Evolutionary conservation across 2,329 filamentous ascomycete genomes (phyloP).

Genomic region (Colletotrichum sp.): DNA sequence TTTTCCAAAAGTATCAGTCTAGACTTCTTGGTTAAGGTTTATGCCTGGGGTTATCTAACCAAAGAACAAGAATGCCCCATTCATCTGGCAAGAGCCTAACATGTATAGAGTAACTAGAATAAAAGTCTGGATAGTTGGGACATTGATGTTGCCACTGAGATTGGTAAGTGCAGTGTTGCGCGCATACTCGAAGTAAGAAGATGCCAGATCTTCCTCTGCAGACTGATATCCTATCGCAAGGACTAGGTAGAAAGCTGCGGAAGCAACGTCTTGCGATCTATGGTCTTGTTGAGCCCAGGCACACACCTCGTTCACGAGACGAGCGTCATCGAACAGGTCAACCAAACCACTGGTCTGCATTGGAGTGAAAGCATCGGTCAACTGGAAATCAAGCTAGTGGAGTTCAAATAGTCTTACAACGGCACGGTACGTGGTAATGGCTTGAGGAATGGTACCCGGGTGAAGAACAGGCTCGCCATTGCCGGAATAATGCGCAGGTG

Average conservation of each 20-base stretch:
- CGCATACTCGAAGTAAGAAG: slow-evolving; percentile 55
- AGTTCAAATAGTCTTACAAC: slow-evolving; percentile 25
- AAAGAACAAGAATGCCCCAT: slow-evolving; percentile 59
- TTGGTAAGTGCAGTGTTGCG: slow-evolving; percentile 48
- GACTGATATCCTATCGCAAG: slow-evolving; percentile 54
- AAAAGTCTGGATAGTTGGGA: slow-evolving; percentile 55
- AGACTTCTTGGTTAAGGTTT: background rate
- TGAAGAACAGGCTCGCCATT: slow-evolving; percentile 26
- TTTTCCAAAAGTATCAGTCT: slow-evolving; percentile 14
- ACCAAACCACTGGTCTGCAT: slow-evolving; percentile 47
- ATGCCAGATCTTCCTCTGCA: slow-evolving; percentile 43
- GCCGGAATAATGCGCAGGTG: slow-evolving; percentile 10
- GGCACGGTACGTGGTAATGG: slow-evolving; percentile 22
- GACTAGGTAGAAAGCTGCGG: slow-evolving; percentile 49
- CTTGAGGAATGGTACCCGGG: slow-evolving; percentile 5
- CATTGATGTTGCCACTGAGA: slow-evolving; percentile 50
- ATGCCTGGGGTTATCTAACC: slow-evolving; percentile 26
- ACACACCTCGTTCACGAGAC: slow-evolving; percentile 43
- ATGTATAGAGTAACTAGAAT: slow-evolving; percentile 57
- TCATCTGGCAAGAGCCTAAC: slow-evolving; percentile 60
- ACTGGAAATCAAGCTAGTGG: background rate
- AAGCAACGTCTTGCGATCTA: slow-evolving; percentile 39
- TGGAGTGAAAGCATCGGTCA: background rate
- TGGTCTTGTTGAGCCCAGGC: slow-evolving; percentile 43
- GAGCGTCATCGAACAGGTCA: slow-evolving; percentile 50